Base-by-base conservation (phyloP, 768 basidiomycete genomes). In the Boletus rubroflammeus region DNA sequence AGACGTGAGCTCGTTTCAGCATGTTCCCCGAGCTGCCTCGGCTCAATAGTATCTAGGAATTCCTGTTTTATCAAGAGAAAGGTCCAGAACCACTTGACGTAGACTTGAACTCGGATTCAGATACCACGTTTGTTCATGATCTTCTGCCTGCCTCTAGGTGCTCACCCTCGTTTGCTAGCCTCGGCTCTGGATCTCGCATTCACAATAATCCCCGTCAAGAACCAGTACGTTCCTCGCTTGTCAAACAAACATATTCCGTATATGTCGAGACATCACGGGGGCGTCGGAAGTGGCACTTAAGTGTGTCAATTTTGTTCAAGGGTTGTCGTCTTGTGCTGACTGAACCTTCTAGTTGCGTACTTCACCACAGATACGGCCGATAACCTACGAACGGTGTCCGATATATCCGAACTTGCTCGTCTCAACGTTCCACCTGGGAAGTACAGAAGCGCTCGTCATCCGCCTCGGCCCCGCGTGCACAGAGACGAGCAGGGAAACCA, bases 211-310 rank as follows among this genome's bases (percentile, higher is more conserved):
- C 44, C 50, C 62, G 52, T 39, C 59, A 67, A 54, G 73, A 70
- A 21, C 62, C 62, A 28, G 62, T 62, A 21, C 75, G 78, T 43
- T 72, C 78, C 50, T 79, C 84, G 46, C 77, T 90, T 28, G 78
- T 88, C 53, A 90, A 90, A 63, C 88, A 91, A 67, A 90, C 88
- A 0, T 91, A 88, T 65, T 89, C 87, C 8, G 88, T 88, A 28
- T 87, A 78, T 60, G 85, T 89, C 35, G 78, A 85, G n/a, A 84
- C 81, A 3, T 62, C 77, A 19, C 71, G 75, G 51, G 87, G 86
- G n/a, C 79, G 80, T 53, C 77, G 84, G 58, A 91, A 91, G 62
- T 90, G 88, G 88, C 88, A 91, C 61, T 76, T 91, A 31, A 90
- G 88, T 89, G 67, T 49, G 85, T 72, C 38, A 14, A 54, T 42